Percentiles rank a stretch among this genome's conserved stretches.
These are phyloP conservation scores for Podaxis pistillaris DNA, from an alignment of 768 basidiomycete species.

Conservation along the genomic window DNA sequence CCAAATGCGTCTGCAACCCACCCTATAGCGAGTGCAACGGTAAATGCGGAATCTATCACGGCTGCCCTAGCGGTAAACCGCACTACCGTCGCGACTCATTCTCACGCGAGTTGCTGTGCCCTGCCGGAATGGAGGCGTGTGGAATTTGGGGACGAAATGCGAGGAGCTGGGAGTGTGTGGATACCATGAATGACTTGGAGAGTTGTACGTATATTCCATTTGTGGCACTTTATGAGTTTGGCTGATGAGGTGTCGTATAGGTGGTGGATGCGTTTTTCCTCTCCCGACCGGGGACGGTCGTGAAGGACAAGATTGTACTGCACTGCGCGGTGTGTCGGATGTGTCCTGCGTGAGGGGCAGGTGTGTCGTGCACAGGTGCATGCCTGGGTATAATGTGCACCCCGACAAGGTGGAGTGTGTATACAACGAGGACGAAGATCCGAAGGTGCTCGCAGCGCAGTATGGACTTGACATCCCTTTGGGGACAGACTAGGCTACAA, in stretches of 20 bases:
- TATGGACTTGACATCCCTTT: constrained; percentile 21
- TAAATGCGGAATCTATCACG: constrained; percentile 36
- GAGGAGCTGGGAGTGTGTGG: constrained; percentile 47
- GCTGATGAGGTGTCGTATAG: constrained; percentile 23
- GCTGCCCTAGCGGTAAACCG: constrained; percentile 31
- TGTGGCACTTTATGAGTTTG: neutral
- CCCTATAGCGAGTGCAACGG: constrained; percentile 49
- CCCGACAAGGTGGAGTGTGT: neutral
- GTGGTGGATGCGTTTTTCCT: constrained; percentile 46
- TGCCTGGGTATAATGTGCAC: constrained; percentile 33
- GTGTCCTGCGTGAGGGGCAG: constrained; percentile 44
- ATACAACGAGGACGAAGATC: constrained; percentile 24
- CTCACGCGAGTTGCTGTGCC: constrained; percentile 31
- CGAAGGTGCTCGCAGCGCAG: constrained; percentile 24
- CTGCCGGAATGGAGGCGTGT: constrained; percentile 38
- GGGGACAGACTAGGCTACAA: neutral
- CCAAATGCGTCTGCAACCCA: constrained; percentile 38
- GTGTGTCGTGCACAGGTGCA: constrained; percentile 46
- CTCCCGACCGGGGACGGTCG: constrained; percentile 21
- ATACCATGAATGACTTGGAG: constrained; percentile 46
- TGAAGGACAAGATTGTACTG: constrained; percentile 49
- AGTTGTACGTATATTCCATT: constrained; percentile 41
- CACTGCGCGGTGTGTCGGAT: constrained; percentile 44
- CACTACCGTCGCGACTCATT: constrained; percentile 28
- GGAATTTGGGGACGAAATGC: constrained; percentile 37